Percentiles rank a stretch among this genome's conserved stretches.
phyloP scores from a whole-genome alignment of 1,284 basidiomycete species.

The Moesziomyces sp. region DNA sequence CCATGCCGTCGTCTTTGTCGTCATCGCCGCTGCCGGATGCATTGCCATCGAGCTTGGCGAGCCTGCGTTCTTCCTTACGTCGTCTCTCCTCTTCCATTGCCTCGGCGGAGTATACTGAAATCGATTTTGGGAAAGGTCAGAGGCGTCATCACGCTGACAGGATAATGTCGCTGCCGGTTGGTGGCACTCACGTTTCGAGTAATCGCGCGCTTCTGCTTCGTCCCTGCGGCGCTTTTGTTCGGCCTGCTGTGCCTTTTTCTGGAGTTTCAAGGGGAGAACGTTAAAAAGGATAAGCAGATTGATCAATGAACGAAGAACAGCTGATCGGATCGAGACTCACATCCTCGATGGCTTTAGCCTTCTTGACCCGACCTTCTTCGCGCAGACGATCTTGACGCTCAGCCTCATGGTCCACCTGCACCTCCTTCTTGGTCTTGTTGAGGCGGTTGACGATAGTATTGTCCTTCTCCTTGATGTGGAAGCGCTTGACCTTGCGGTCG shows the following conservation, averaged over 20 bases:
- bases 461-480: constrained; percentile 82
- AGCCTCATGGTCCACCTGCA: constrained; percentile 84
- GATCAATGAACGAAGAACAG: not conserved
- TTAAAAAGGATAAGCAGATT: no score
- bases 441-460: constrained; percentile 91
- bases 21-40: constrained; percentile 28
- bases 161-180: not conserved
- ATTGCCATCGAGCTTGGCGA: constrained; percentile 27
- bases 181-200: constrained; percentile 68
- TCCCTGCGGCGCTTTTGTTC: constrained; percentile 73
- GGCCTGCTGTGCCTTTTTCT: constrained; percentile 52
- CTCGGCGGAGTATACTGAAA: constrained; percentile 57
- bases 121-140: not conserved
- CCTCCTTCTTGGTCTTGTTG: constrained; percentile 85
- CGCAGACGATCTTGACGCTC: constrained; percentile 76
- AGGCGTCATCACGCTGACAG: not conserved
- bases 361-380: constrained; percentile 51
- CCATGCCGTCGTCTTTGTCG: constrained; percentile 45
- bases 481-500: constrained; percentile 77
- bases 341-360: constrained; percentile 53
- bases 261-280: not conserved
- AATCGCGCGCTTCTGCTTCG: constrained; percentile 57
- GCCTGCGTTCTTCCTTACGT: constrained; percentile 43
- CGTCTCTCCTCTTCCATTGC: constrained; percentile 57
- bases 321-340: constrained; percentile 13